phyloP scores from a whole-genome alignment of 306 rosid genomes.

The Elaeagnus macrophylla region DNA sequence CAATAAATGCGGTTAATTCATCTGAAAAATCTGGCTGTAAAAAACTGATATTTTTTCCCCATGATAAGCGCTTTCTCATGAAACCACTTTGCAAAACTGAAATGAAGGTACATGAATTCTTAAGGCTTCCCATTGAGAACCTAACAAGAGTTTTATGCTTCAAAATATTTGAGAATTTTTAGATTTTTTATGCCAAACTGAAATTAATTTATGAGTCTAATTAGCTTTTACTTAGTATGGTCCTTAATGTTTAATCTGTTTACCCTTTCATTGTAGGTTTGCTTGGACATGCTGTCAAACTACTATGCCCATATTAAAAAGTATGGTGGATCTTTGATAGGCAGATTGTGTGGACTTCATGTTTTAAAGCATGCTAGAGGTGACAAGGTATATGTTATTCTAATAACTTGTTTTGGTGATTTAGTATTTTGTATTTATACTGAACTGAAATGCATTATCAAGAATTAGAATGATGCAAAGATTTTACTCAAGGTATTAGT shows the following conservation, averaged over 20 bases:
- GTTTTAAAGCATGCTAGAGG: constrained; percentile 31
- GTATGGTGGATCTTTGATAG: constrained; percentile 23
- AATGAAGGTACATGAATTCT: constrained; percentile 23
- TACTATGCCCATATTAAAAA: constrained; percentile 32
- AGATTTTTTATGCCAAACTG: not conserved
- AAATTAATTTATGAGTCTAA: too few species aligned
- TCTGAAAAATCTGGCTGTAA: constrained; percentile 24
- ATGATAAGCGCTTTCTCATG: constrained; percentile 23
- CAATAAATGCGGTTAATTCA: constrained; percentile 24
- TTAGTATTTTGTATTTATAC: not conserved
- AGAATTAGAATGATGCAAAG: not conserved
- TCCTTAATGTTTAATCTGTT: not conserved
- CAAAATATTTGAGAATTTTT: not conserved
- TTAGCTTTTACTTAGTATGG: not conserved
- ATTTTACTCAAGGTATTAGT: not conserved
- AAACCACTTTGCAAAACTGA: constrained; percentile 29
- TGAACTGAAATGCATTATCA: not conserved
- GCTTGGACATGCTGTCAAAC: constrained; percentile 34
- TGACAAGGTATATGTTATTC: constrained; percentile 23
- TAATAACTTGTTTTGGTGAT: not conserved
- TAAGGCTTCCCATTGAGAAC: not conserved
- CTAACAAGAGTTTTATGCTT: not conserved
- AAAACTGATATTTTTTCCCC: constrained; percentile 14
- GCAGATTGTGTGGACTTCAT: constrained; percentile 36
- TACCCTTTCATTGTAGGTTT: constrained; percentile 19